phyloP scores from a whole-genome alignment of 345 rosid species.

The Gossypium australe region DNA sequence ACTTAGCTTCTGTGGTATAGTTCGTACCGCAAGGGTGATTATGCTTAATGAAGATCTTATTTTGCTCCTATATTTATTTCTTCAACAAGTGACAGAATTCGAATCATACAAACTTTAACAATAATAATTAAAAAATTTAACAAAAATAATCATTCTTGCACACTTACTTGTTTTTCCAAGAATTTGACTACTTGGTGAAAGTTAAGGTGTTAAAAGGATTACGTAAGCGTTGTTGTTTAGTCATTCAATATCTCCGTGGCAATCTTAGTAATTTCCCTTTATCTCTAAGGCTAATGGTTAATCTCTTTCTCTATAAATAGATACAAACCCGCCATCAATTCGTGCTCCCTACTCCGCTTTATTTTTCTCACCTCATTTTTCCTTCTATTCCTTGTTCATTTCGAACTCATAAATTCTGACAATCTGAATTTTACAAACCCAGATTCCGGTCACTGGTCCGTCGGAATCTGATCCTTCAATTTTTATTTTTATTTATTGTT shows the following conservation, averaged over 20 bases:
- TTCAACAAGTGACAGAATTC: fast-evolving
- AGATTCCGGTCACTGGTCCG: neutral
- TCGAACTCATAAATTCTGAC: neutral
- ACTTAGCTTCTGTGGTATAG: too few species aligned
- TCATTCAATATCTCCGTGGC: slow-evolving; percentile 17
- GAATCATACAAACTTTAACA: too few species aligned
- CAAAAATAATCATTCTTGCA: too few species aligned
- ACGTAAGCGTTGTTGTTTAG: slow-evolving; percentile 18
- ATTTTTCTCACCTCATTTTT: neutral
- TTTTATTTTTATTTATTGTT: neutral
- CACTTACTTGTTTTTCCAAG: too few species aligned
- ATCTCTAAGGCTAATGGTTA: slow-evolving; percentile 7
- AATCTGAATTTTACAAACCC: neutral
- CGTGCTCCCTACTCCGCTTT: neutral
- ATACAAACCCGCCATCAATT: neutral
- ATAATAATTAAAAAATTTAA: too few species aligned
- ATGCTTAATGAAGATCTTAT: too few species aligned
- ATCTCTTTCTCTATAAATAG: slow-evolving; percentile 31
- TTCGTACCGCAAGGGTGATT: fast-evolving
- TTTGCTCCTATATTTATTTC: too few species aligned
- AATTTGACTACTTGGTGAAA: too few species aligned
- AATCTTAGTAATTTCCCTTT: neutral
- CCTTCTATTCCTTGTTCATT: neutral
- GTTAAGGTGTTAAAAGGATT: too few species aligned
- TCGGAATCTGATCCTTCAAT: neutral